These are phyloP conservation scores for Oryza australiensis DNA, from an alignment of 176 grass and related monocot species.

Conservation along the genomic window DNA sequence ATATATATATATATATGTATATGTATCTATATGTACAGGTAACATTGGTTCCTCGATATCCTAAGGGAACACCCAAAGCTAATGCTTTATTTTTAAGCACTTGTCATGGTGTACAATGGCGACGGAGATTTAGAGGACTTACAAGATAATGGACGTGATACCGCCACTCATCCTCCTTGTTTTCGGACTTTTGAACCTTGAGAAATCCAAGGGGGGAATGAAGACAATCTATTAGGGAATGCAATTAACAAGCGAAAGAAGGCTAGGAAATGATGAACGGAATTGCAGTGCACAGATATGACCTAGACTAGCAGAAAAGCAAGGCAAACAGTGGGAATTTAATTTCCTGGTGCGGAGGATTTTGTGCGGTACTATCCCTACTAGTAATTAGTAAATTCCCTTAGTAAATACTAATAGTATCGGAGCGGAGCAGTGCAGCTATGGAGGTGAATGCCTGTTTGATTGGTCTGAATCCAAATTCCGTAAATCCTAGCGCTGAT, in stretches of 20 bases:
- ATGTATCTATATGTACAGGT: neutral
- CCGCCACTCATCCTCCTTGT: constrained; percentile 66
- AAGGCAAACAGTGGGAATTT: neutral
- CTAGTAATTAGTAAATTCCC: too few relatives aligned
- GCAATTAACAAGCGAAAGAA: constrained; percentile 9
- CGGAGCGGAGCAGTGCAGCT: too few relatives aligned
- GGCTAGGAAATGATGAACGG: neutral
- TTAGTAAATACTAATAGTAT: too few relatives aligned
- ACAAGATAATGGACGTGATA: constrained; percentile 96
- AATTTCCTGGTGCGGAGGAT: too few relatives aligned
- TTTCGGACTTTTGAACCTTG: constrained; percentile 86
- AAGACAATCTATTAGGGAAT: constrained; percentile 17
- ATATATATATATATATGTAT: too few relatives aligned
- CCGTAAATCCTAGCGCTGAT: constrained; percentile 1
- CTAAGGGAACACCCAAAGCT: neutral
- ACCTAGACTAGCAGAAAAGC: neutral
- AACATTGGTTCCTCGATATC: neutral
- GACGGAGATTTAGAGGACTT: constrained; percentile 26
- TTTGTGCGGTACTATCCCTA: too few relatives aligned
- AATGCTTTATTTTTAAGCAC: neutral
- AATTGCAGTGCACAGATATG: neutral
- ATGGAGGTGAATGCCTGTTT: neutral
- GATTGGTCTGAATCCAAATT: neutral
- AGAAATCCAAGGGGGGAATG: constrained; percentile 12
- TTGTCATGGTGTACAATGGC: constrained; percentile 2